Percentiles rank a stretch among this genome's conserved stretches.
Evolutionary conservation across 1,139 yeast genomes (phyloP).

Genomic region (Nakaseomyces glabratus): DNA sequence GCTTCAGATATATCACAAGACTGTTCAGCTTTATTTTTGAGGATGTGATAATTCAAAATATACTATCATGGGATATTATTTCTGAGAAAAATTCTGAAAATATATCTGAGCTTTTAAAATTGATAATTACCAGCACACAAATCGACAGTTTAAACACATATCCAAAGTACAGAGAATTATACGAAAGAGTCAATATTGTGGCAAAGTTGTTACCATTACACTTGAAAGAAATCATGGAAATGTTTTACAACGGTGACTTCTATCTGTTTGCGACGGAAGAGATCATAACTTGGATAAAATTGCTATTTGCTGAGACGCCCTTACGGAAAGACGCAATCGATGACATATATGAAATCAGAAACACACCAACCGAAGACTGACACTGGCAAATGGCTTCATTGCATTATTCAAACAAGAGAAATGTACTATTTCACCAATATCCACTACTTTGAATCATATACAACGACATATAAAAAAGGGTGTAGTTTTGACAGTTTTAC

Average conservation of each 20-base stretch:
- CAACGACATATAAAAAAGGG: no score
- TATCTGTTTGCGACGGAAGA: constrained; percentile 65
- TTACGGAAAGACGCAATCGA: constrained; percentile 50
- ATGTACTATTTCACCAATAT: no score
- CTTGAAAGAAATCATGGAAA: constrained; percentile 58
- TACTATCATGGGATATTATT: constrained; percentile 28
- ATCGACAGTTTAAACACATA: constrained; percentile 10
- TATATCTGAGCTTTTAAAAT: constrained; percentile 21
- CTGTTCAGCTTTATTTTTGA: constrained; percentile 20
- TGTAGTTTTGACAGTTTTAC: no score
- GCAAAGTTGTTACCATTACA: constrained; percentile 41
- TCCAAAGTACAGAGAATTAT: constrained; percentile 18
- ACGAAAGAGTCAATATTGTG: constrained; percentile 24
- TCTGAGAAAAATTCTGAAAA: constrained; percentile 29
- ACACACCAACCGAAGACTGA: constrained; percentile 17
- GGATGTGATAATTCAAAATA: constrained; percentile 17
- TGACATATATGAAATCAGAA: constrained; percentile 47
- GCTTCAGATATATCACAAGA: constrained; percentile 10
- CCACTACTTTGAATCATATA: no score
- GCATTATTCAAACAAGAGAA: no score
- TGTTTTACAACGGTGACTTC: constrained; percentile 65
- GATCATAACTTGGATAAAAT: constrained; percentile 47
- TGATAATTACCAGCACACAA: constrained; percentile 20
- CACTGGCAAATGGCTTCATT: no score
- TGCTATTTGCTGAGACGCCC: constrained; percentile 66